These are phyloP conservation scores for Castanea mollissima DNA, from an alignment of 306 rosid species.

Conservation along the genomic window DNA sequence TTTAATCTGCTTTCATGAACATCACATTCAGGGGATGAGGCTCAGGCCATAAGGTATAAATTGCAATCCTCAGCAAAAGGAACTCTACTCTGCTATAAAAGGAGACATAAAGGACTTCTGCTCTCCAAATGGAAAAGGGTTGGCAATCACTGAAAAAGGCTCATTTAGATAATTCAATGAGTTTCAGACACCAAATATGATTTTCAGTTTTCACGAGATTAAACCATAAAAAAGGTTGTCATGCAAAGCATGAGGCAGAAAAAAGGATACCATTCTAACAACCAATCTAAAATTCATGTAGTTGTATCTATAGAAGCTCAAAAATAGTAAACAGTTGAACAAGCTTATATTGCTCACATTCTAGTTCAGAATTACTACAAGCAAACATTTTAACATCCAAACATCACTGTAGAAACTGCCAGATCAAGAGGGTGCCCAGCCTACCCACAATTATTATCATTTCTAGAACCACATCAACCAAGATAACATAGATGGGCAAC, in stretches of 20 bases:
- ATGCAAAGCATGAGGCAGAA: background rate
- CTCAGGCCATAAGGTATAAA: background rate
- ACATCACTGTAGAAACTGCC: background rate
- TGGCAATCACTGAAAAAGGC: background rate
- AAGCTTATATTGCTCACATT: background rate
- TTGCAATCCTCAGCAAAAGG: background rate
- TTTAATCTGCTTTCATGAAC: background rate
- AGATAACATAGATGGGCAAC: background rate
- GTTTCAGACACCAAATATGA: background rate
- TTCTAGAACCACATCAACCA: too few relatives aligned
- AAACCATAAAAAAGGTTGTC: background rate
- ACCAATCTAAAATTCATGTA: background rate
- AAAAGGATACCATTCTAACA: background rate
- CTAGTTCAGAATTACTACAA: background rate
- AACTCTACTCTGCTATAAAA: background rate
- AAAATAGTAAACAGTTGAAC: background rate
- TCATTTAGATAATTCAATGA: background rate
- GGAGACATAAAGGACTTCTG: background rate
- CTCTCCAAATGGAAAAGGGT: background rate
- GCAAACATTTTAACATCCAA: background rate
- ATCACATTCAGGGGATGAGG: background rate
- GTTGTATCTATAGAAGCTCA: background rate
- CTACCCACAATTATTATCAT: too few relatives aligned
- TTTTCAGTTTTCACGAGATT: background rate
- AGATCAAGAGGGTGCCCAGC: too few relatives aligned